phyloP scores from a whole-genome alignment of 2,329 filamentous ascomycete species.

The Westerdykella ornata region DNA sequence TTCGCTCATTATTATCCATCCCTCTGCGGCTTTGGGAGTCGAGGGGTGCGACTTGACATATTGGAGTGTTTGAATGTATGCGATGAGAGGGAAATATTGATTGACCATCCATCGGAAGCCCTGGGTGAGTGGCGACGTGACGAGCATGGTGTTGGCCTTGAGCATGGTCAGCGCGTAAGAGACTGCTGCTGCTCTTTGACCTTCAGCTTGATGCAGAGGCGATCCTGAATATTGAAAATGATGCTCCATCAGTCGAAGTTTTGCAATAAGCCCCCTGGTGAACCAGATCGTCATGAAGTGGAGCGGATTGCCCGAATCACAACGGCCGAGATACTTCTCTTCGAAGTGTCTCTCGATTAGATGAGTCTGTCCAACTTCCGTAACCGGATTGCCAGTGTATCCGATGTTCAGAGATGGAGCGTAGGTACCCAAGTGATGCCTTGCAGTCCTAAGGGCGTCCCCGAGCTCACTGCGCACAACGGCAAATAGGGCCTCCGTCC shows the following conservation, averaged over 20 bases:
- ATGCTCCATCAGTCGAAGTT: conserved; percentile 46
- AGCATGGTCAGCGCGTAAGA: conserved; percentile 38
- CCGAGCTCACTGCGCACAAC: conserved; percentile 46
- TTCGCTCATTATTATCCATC: conserved; percentile 44
- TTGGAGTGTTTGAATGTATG: conserved; percentile 44
- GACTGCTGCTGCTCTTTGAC: conserved; percentile 24
- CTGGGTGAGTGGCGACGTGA: conserved; percentile 38
- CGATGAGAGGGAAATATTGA: conserved; percentile 46
- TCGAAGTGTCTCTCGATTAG: conserved; percentile 37
- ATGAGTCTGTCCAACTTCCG: conserved; percentile 23
- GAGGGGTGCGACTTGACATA: conserved; percentile 38
- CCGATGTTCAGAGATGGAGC: conserved; percentile 40
- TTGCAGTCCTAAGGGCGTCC: conserved; percentile 36
- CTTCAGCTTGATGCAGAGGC: conserved; percentile 11
- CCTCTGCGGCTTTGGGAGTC: conserved; percentile 25
- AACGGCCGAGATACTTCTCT: conserved; percentile 32
- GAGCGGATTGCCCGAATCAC: conserved; percentile 30
- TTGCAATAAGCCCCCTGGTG: conserved; percentile 43
- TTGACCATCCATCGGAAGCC: conserved; percentile 41
- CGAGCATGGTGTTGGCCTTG: conserved; percentile 43
- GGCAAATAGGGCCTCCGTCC: conserved; percentile 50
- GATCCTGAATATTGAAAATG: conserved; percentile 28
- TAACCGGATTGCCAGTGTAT: conserved; percentile 17
- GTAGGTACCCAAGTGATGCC: conserved; percentile 44
- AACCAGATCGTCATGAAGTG: conserved; percentile 46